These are phyloP conservation scores for Wallemia hederae DNA, from an alignment of 1,284 basidiomycete genomes.

Conservation along the genomic window DNA sequence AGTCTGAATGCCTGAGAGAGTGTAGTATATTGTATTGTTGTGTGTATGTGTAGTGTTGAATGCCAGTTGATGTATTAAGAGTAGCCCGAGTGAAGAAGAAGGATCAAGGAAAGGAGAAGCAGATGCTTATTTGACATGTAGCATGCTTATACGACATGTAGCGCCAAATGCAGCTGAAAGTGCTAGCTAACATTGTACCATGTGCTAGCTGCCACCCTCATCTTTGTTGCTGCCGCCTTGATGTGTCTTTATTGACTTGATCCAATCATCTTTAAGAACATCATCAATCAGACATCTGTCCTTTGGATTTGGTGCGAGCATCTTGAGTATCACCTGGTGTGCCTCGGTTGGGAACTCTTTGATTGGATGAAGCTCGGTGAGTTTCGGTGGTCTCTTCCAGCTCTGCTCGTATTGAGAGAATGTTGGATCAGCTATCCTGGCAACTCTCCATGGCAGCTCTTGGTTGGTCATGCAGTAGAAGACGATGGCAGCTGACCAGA, in stretches of 20 bases:
- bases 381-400: constrained; percentile 16
- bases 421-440: constrained; percentile 51
- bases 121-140: no score
- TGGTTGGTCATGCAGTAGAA: constrained; percentile 97
- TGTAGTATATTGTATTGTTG: no score
- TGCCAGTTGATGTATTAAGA: no score
- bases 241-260: constrained; percentile 31
- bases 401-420: constrained; percentile 56
- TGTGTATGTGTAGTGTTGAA: no score
- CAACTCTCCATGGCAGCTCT: constrained; percentile 87
- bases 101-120: no score
- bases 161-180: no score
- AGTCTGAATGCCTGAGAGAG: no score
- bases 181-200: no score
- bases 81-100: no score
- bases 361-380: constrained; percentile 25
- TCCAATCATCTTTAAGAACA: constrained; percentile 53
- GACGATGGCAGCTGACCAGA: constrained; percentile 89
- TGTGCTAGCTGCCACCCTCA: not conserved
- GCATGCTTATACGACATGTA: no score
- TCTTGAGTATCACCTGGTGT: constrained; percentile 55
- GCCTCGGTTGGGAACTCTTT: constrained; percentile 70
- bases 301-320: constrained; percentile 86
- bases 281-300: constrained; percentile 51
- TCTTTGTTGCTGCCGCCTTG: not conserved